phyloP scores from a whole-genome alignment of 2,329 filamentous ascomycete species.

The Trichoderma lentiforme region DNA sequence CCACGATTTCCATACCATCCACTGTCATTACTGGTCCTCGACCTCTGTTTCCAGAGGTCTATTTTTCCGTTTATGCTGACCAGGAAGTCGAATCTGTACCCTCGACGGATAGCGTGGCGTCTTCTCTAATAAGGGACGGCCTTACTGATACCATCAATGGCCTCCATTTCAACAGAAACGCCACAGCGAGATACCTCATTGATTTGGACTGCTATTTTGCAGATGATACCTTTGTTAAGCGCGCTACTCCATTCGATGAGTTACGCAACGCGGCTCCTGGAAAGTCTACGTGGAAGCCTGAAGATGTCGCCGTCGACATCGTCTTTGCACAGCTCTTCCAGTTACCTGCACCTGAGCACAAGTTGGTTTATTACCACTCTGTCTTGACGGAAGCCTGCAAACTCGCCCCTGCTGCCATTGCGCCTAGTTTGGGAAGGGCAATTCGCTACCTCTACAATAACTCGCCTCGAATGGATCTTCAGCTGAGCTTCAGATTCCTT shows the following conservation, averaged over 20 bases:
- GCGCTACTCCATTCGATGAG: slow-evolving; percentile 88
- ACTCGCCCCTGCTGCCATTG: slow-evolving; percentile 92
- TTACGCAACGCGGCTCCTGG: slow-evolving; percentile 65
- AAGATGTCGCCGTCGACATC: slow-evolving; percentile 95
- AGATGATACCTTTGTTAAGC: slow-evolving; percentile 84
- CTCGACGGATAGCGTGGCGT: slow-evolving; percentile 68
- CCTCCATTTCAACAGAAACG: slow-evolving; percentile 86
- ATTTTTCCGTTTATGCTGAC: slow-evolving; percentile 85
- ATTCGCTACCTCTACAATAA: slow-evolving; percentile 89
- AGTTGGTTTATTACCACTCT: slow-evolving; percentile 94
- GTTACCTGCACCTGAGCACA: slow-evolving; percentile 83
- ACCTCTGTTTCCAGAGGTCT: slow-evolving; percentile 85
- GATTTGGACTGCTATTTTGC: slow-evolving; percentile 95
- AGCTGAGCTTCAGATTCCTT: slow-evolving; percentile 81
- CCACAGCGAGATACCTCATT: slow-evolving; percentile 83
- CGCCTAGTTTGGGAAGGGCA: slow-evolving; percentile 85
- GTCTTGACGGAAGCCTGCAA: slow-evolving; percentile 95
- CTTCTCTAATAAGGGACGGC: slow-evolving; percentile 79
- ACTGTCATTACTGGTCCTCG: slow-evolving; percentile 71
- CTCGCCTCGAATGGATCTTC: slow-evolving; percentile 77
- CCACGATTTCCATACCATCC: slow-evolving; percentile 70
- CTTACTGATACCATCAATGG: slow-evolving; percentile 92
- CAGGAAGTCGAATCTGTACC: slow-evolving; percentile 91
- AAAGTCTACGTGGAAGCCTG: slow-evolving; percentile 87
- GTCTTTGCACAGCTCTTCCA: slow-evolving; percentile 94